Base-by-base conservation (phyloP, 192 early-diverging fungal species). In the Gonapodya prolifera region DNA sequence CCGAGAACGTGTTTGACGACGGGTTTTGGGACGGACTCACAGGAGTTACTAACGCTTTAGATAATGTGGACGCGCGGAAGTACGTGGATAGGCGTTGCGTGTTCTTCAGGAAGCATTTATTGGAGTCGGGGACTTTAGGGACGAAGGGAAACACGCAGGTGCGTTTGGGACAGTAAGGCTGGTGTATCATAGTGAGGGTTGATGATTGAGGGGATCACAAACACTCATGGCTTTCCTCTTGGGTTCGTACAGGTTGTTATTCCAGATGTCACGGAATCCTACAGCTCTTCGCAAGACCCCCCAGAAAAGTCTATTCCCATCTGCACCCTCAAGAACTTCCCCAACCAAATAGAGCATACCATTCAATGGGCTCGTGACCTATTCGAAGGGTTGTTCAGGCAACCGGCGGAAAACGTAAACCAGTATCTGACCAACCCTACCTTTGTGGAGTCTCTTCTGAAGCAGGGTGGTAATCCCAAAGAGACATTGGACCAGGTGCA, bases 121-220 rank as follows among this genome's bases (percentile, higher is more conserved):
- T 99, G 74, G 98, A 99, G 83, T 97, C 95, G 33, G 98, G 98
- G 30, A 99, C 98, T 0, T 87, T 99, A 17, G 98, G 98, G 30
- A 99, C 98, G 75, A 99, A 99, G 87, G 98, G 98, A 77, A 99
- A 99, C 87, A 97, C 95, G 8, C 98, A 99, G 85, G 95, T 87
- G 35, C 35, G 77, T 2, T 1, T 31, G 0, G 23, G 1, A 18
- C n/a, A n/a, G n/a, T n/a, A n/a, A n/a, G n/a, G n/a, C n/a, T n/a
- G n/a, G n/a, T n/a, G n/a, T n/a, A n/a, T n/a, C n/a, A n/a, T n/a
- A n/a, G n/a, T n/a, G n/a, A 28, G 2, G 30, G 35, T 31, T 34
- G 33, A 29, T 1, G 16, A 45, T 29, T 75, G 35, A 36, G 34
- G 29, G 30, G 1, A 0, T 83, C 31, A 32, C 29, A 31, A 33